phyloP scores from a whole-genome alignment of 176 grass and related monocot genomes.

The Triticum turgidum region DNA sequence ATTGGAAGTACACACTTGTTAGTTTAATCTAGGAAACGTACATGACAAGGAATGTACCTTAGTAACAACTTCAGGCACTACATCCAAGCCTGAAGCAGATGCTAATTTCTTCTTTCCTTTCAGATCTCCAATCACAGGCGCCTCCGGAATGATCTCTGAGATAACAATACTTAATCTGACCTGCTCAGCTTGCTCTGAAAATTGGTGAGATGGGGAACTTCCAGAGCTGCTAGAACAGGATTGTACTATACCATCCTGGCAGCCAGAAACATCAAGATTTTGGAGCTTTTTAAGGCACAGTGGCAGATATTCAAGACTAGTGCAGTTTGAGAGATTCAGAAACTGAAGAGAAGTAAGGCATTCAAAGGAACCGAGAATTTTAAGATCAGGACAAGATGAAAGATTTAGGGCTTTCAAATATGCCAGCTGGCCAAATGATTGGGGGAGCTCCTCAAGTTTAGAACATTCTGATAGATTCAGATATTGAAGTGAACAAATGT shows the following conservation, averaged over 20 bases:
- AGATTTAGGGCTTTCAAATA: conserved; percentile 34
- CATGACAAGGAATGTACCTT: conserved; percentile 21
- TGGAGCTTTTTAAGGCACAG: conserved; percentile 22
- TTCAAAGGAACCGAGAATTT: conserved; percentile 30
- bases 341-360: conserved; percentile 37
- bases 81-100: not conserved
- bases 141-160: conserved; percentile 11
- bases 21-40: not conserved
- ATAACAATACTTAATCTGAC: conserved; percentile 23
- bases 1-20: not conserved
- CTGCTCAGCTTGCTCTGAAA: conserved; percentile 19
- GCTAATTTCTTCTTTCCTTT: conserved; percentile 11
- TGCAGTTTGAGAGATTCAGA: conserved; percentile 45
- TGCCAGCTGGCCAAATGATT: conserved; percentile 38
- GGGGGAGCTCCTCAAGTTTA: conserved; percentile 40
- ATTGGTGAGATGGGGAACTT: conserved; percentile 8
- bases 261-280: conserved; percentile 36
- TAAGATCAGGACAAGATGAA: conserved; percentile 46
- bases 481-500: conserved; percentile 42
- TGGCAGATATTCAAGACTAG: conserved; percentile 36
- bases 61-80: not conserved
- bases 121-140: not conserved
- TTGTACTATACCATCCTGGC: conserved; percentile 31
- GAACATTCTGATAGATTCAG: conserved; percentile 54
- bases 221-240: conserved; percentile 7